phyloP scores from a whole-genome alignment of 148 eudicot species.

The Simmondsia chinensis region DNA sequence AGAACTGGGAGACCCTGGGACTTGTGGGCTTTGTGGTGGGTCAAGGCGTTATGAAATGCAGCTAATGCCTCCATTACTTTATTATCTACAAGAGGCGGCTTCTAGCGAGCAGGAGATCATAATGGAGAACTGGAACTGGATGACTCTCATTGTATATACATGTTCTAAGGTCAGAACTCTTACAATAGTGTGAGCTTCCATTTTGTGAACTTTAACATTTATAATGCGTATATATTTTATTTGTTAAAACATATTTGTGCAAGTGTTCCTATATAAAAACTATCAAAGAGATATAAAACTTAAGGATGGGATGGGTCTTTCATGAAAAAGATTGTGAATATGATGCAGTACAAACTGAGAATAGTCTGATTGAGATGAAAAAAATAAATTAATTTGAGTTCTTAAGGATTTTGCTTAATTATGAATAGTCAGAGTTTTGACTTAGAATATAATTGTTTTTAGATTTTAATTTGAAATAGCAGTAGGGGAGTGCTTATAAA shows the following conservation, averaged over 20 bases:
- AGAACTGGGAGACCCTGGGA: conserved; percentile 31
- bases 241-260: neutral
- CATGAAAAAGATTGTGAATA: neutral
- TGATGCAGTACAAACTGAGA: neutral
- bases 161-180: conserved; percentile 67
- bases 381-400: too few relatives aligned
- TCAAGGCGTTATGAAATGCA: conserved; percentile 78
- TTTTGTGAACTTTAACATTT: neutral
- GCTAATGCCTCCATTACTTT: conserved; percentile 74
- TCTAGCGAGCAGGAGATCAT: conserved; percentile 24
- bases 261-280: too few relatives aligned
- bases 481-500: too few relatives aligned
- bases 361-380: too few relatives aligned
- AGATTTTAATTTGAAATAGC: too few relatives aligned
- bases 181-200: too few relatives aligned
- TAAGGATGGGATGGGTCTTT: too few relatives aligned
- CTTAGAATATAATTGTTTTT: too few relatives aligned
- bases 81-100: conserved; percentile 62
- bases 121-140: conserved; percentile 75
- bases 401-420: too few relatives aligned
- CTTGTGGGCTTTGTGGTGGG: conserved; percentile 63
- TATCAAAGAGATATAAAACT: too few relatives aligned
- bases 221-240: neutral
- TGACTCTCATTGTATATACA: conserved; percentile 68
- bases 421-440: too few relatives aligned